Conservation (phyloP, 2,329 filamentous ascomycete genomes). For the Scortechinia acanthostroma region DNA sequence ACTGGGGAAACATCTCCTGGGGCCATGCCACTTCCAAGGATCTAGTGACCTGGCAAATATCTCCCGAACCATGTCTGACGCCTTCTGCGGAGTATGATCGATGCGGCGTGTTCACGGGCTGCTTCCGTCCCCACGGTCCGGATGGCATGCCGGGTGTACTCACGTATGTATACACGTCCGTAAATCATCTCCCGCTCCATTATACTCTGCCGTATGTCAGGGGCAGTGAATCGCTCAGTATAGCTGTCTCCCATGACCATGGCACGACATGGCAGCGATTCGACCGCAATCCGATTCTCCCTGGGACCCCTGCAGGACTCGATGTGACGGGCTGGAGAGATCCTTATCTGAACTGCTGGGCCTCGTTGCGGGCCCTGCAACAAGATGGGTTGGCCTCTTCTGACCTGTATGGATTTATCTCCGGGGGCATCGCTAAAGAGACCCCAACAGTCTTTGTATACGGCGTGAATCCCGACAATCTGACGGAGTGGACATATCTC, state of each 20-base stretch:
- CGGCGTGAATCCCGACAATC: slow-evolving; percentile 23
- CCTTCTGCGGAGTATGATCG: slow-evolving; percentile 8
- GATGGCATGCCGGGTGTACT: slow-evolving; percentile 25
- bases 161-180: slow-evolving; percentile 22
- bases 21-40: slow-evolving; percentile 42
- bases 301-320: slow-evolving; percentile 15
- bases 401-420: slow-evolving; percentile 35
- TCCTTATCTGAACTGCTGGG: slow-evolving; percentile 19
- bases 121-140: slow-evolving; percentile 35
- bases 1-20: slow-evolving; percentile 33
- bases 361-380: slow-evolving; percentile 12
- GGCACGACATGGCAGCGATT: slow-evolving; percentile 22
- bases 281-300: slow-evolving; percentile 17
- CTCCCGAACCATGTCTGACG: not conserved
- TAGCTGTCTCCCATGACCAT: slow-evolving; percentile 26
- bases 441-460: slow-evolving; percentile 38
- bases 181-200: slow-evolving; percentile 21
- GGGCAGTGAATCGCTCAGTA: slow-evolving; percentile 27
- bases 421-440: slow-evolving; percentile 30
- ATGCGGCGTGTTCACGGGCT: slow-evolving; percentile 41
- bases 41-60: slow-evolving; percentile 28
- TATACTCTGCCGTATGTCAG: slow-evolving; percentile 28
- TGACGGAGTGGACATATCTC: slow-evolving; percentile 33
- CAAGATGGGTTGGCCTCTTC: slow-evolving; percentile 9
- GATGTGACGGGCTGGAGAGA: slow-evolving; percentile 21